Conservation (phyloP, 768 basidiomycete genomes). For the Lentinus tigrinus region DNA sequence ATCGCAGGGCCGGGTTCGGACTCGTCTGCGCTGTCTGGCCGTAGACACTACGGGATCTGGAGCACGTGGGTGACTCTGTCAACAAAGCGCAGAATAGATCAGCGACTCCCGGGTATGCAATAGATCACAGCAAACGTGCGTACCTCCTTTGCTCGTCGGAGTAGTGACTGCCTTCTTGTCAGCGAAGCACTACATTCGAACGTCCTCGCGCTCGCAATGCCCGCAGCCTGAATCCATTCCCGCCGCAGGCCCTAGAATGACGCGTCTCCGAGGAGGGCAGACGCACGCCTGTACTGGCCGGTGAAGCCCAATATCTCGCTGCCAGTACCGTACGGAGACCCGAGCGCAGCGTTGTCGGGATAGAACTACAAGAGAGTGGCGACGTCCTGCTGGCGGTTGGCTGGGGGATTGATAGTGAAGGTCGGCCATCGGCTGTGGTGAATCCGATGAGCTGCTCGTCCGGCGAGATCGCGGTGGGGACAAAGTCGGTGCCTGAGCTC, state of each 20-base stretch:
- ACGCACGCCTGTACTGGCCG: conserved; percentile 36
- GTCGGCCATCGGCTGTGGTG: conserved; percentile 1
- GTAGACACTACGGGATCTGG: conserved; percentile 25
- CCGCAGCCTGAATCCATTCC: conserved; percentile 39
- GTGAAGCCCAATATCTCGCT: conserved; percentile 42
- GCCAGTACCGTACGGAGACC: conserved; percentile 47
- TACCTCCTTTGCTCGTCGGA: conserved; percentile 7
- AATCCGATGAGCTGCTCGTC: not conserved
- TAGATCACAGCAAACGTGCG: too few species aligned
- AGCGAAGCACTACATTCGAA: conserved; percentile 45
- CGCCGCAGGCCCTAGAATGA: conserved; percentile 40
- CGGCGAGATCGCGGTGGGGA: conserved; percentile 21
- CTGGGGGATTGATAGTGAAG: too few species aligned
- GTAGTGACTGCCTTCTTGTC: conserved; percentile 28
- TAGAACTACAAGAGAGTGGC: conserved; percentile 37
- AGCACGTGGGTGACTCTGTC: conserved; percentile 18
- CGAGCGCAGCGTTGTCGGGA: conserved; percentile 40
- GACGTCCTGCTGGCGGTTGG: too few species aligned
- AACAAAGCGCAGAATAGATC: not conserved
- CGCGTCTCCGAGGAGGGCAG: conserved; percentile 41
- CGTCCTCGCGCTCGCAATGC: conserved; percentile 34
- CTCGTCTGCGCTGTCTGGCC: not conserved
- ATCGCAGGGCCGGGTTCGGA: not conserved
- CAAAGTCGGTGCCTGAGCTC: conserved; percentile 36
- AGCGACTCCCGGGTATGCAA: not conserved